Evolutionary conservation across 768 basidiomycete genomes (phyloP).

Genomic region (Boletus edulis): DNA sequence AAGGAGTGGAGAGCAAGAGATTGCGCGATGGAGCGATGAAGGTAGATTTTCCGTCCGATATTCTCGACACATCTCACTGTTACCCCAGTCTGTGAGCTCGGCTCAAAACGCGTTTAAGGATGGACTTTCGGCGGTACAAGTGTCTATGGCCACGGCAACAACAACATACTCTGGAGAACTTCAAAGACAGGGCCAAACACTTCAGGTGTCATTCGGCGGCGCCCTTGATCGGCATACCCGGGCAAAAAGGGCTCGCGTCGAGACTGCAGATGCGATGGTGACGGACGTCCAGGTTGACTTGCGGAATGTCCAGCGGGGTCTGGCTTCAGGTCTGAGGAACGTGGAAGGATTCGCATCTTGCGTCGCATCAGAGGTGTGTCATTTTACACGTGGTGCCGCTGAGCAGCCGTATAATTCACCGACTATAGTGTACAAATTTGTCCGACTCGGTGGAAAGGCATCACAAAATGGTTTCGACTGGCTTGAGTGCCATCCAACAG

Average conservation of each 20-base stretch:
- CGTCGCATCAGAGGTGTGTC: conserved; percentile 53
- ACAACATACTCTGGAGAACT: conserved; percentile 51
- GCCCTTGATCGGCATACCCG: conserved; percentile 61
- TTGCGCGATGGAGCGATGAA: conserved; percentile 58
- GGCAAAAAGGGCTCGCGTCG: conserved; percentile 67
- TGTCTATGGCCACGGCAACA: conserved; percentile 44
- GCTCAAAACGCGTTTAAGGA: conserved; percentile 40
- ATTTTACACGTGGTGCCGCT: neutral
- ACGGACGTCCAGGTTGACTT: conserved; percentile 52
- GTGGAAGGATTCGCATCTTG: conserved; percentile 41
- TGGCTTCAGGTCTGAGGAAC: conserved; percentile 49
- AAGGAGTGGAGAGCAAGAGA: conserved; percentile 49
- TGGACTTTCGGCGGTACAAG: conserved; percentile 45
- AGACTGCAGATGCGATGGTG: conserved; percentile 50
- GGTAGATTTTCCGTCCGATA: conserved; percentile 36
- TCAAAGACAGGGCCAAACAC: conserved; percentile 44
- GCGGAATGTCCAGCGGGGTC: conserved; percentile 46
- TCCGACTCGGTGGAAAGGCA: conserved; percentile 42
- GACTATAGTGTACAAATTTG: conserved; percentile 41
- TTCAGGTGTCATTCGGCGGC: conserved; percentile 44
- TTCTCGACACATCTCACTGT: conserved; percentile 11
- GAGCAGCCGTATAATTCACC: neutral
- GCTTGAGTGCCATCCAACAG: conserved; percentile 49
- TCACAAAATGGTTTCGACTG: conserved; percentile 38
- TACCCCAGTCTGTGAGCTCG: conserved; percentile 39